Evolutionary conservation across 805 yeast genomes (phyloP).

Genomic region (Wickerhamiella vanderwaltii): DNA sequence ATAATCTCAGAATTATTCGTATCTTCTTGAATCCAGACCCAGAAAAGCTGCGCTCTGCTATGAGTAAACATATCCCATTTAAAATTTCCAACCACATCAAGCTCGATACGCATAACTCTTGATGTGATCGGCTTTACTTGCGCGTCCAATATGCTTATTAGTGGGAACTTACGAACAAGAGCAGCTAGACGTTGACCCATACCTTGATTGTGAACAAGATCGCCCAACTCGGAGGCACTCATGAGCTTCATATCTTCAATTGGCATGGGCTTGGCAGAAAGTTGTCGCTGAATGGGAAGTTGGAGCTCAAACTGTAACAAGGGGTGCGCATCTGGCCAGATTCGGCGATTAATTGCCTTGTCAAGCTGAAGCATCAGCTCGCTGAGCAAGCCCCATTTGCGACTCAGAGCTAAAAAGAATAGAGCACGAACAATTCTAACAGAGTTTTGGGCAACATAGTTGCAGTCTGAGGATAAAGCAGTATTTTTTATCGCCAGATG

Average conservation of each 20-base stretch:
- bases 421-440: constrained; percentile 88
- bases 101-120: constrained; percentile 72
- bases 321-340: constrained; percentile 91
- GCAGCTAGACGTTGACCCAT: constrained; percentile 56
- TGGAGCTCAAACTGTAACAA: constrained; percentile 64
- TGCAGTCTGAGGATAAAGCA: constrained; percentile 72
- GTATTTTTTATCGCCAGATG: constrained; percentile 61
- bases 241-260: constrained; percentile 66
- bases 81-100: constrained; percentile 61
- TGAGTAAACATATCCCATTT: constrained; percentile 74
- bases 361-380: constrained; percentile 67
- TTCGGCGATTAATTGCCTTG: constrained; percentile 67
- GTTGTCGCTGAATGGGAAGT: constrained; percentile 38
- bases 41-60: constrained; percentile 74
- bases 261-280: constrained; percentile 38
- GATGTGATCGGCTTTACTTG: constrained; percentile 82
- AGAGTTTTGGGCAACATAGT: constrained; percentile 91
- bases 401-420: constrained; percentile 70
- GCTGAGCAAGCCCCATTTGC: constrained; percentile 83
- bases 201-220: constrained; percentile 67
- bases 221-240: constrained; percentile 70
- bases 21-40: constrained; percentile 80
- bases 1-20: constrained; percentile 59
- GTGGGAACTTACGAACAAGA: constrained; percentile 62
- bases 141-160: constrained; percentile 49